phyloP scores from a whole-genome alignment of 352 stramenopile species.

The Phytophthora pluvialis region DNA sequence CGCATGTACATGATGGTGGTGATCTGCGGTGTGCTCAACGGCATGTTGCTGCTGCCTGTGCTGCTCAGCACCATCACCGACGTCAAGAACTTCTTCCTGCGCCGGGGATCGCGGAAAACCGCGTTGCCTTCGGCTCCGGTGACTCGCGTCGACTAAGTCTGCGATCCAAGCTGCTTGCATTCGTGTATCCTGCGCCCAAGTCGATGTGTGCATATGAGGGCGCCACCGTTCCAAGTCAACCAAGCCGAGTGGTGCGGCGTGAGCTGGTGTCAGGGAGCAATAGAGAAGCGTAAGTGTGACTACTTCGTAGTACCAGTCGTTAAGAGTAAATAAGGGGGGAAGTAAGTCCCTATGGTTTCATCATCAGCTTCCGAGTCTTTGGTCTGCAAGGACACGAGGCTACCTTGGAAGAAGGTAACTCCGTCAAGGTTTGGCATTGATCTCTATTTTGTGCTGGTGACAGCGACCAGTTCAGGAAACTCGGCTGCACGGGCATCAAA shows the following conservation, averaged over 20 bases:
- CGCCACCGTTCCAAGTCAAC: slow-evolving; percentile 1
- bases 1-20: slow-evolving; percentile 91
- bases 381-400: too few relatives aligned
- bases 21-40: slow-evolving; percentile 83
- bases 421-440: not conserved
- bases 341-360: slow-evolving; percentile 2
- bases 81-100: slow-evolving; percentile 49
- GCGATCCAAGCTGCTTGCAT: slow-evolving; percentile 11
- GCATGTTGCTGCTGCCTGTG: slow-evolving; percentile 76
- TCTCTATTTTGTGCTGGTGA: slow-evolving; percentile 25
- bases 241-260: not conserved
- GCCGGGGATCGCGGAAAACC: slow-evolving; percentile 31
- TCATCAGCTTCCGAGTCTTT: slow-evolving; percentile 1
- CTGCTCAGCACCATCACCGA: slow-evolving; percentile 57
- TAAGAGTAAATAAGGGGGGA: slow-evolving; percentile 27
- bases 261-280: slow-evolving; percentile 11
- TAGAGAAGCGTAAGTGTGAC: slow-evolving; percentile 31
- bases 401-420: too few relatives aligned
- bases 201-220: slow-evolving; percentile 27
- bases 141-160: slow-evolving; percentile 38
- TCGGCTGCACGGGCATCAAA: slow-evolving; percentile 36
- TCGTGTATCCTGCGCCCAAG: slow-evolving; percentile 19
- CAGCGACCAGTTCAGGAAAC: slow-evolving; percentile 45
- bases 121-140: slow-evolving; percentile 31
- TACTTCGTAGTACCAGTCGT: slow-evolving; percentile 32